Base-by-base conservation (phyloP, 768 basidiomycete species). In the Leccinum incarnatum region DNA sequence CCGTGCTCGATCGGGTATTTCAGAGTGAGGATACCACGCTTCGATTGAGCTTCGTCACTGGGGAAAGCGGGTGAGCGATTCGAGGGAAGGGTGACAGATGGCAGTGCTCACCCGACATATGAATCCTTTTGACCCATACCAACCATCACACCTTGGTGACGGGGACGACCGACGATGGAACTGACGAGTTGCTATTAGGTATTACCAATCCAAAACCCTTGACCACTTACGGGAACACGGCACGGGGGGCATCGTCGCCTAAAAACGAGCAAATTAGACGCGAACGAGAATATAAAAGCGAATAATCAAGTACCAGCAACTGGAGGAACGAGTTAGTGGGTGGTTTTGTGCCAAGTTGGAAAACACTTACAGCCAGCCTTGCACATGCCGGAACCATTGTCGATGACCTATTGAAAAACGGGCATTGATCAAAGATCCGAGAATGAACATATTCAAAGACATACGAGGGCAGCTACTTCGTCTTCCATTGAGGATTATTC, bases 301-400 rank as follows among this genome's bases (percentile, higher is more conserved):
- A 19, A 0, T 17, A 12, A 52, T 25, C 56, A 63, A 56, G 69
- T 79, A 86, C 86, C 87, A 80, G 87, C 85, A 76, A 87, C 86
- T 88, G 42, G 67, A 58, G 46, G 64, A 54, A 50, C 49, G 21
- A 56, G 51, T 67, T 51, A 70, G 69, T 71, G 17, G 5, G 69
- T 65, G 50, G 46, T 30, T 34, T 23, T 25, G 37, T 21, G 40
- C 15, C 34, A 40, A 52, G 61, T 51, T 32, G 27, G 57, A 56
- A 67, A 65, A 63, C 40, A 88, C 89, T 69, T 75, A 93, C 91
- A 94, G 79, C 97, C 96, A 85, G 96, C 96, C 82, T 98, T 98
- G 89, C 95, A 98, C 95, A 98, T 98, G 78, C 95, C 96, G 72
- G 95, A 98, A 72, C 93, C 93, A 76, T 92, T 92, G 77, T 93